phyloP scores from a whole-genome alignment of 2,329 filamentous ascomycete genomes.

The Lachnellula hyalina region DNA sequence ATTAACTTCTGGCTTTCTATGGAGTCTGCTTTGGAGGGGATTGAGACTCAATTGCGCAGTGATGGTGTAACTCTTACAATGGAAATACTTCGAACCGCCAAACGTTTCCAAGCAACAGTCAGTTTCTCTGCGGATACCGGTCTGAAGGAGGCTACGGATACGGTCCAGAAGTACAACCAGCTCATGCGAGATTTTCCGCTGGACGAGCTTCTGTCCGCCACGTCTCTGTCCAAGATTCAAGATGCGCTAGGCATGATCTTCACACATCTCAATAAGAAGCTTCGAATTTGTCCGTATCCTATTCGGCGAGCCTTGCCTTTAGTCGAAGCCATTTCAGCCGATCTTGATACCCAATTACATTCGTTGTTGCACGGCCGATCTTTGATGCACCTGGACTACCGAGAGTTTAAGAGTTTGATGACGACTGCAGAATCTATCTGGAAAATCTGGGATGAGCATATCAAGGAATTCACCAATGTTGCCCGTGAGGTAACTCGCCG shows the following conservation, averaged over 20 bases:
- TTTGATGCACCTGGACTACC: conserved; percentile 86
- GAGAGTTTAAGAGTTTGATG: conserved; percentile 84
- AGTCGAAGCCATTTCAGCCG: conserved; percentile 94
- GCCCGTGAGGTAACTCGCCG: conserved; percentile 90
- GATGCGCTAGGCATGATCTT: conserved; percentile 90
- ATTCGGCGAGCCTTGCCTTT: conserved; percentile 85
- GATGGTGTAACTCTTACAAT: conserved; percentile 87
- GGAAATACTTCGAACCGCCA: conserved; percentile 92
- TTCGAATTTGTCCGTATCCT: conserved; percentile 93
- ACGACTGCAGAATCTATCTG: conserved; percentile 79
- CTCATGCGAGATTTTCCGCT: conserved; percentile 97
- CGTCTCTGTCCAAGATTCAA: conserved; percentile 79
- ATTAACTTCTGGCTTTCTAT: conserved; percentile 99
- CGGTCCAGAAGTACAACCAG: conserved; percentile 97
- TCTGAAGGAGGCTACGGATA: conserved; percentile 90
- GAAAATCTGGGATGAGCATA: conserved; percentile 87
- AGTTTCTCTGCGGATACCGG: conserved; percentile 96
- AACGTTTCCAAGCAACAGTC: conserved; percentile 95
- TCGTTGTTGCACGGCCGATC: conserved; percentile 78
- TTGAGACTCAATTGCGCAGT: conserved; percentile 81
- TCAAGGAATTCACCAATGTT: conserved; percentile 97
- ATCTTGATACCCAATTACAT: conserved; percentile 83
- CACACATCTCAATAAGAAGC: conserved; percentile 92
- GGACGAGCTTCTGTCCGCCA: conserved; percentile 89
- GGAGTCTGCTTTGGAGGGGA: conserved; percentile 87